Percentiles rank a stretch among this genome's conserved stretches.
Conservation (phyloP, 2,329 filamentous ascomycete genomes). For the Escovopsis sp. region DNA sequence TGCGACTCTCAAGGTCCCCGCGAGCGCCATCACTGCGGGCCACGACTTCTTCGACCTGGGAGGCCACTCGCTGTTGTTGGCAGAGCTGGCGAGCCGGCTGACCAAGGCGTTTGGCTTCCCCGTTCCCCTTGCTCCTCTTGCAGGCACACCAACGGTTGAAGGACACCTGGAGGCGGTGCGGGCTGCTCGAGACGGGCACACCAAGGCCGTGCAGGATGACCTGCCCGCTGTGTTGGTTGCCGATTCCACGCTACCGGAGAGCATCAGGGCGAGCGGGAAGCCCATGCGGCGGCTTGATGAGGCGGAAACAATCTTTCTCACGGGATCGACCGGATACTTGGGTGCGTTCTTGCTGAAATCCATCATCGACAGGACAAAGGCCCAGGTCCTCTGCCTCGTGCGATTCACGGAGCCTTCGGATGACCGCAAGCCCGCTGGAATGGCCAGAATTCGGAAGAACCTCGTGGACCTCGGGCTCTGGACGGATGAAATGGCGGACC, state of each 20-base stretch:
- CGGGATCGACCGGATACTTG: conserved; percentile 62
- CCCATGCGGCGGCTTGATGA: conserved; percentile 45
- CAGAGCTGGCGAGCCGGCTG: conserved; percentile 57
- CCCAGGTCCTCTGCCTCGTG: conserved; percentile 58
- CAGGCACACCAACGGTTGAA: conserved; percentile 54
- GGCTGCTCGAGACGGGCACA: conserved; percentile 55
- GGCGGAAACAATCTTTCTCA: conserved; percentile 55
- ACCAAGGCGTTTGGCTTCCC: conserved; percentile 58
- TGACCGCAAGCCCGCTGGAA: conserved; percentile 49
- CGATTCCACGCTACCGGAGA: conserved; percentile 52
- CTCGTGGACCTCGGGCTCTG: conserved; percentile 66
- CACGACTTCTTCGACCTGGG: conserved; percentile 73
- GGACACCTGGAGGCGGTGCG: conserved; percentile 61
- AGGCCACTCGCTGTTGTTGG: conserved; percentile 65
- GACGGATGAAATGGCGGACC: conserved; percentile 63
- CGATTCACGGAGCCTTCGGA: conserved; percentile 54
- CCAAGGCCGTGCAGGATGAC: conserved; percentile 61
- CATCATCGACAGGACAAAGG: conserved; percentile 52
- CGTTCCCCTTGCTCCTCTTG: conserved; percentile 55
- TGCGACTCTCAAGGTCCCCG: conserved; percentile 49
- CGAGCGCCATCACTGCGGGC: conserved; percentile 47
- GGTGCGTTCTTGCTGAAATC: conserved; percentile 61
- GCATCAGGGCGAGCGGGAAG: conserved; percentile 45
- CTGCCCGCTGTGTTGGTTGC: conserved; percentile 53
- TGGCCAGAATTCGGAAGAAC: conserved; percentile 60